Conservation (phyloP, 2,329 filamentous ascomycete genomes). For the Arthrobotrys iridis region DNA sequence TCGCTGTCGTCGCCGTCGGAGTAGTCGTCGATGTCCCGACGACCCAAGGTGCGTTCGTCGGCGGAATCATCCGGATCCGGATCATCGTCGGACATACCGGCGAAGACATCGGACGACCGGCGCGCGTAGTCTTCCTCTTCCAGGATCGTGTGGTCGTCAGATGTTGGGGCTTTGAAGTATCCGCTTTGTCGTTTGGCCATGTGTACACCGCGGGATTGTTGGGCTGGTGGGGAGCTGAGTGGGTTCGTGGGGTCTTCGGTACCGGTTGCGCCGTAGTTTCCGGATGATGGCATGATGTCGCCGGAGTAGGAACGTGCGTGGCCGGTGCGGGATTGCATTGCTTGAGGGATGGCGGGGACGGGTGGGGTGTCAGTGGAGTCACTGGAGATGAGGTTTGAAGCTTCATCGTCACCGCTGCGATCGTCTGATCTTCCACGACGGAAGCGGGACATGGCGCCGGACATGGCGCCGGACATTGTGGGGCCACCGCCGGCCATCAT, state of each 20-base stretch:
- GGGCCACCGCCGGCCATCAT: constrained; percentile 31
- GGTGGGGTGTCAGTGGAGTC: constrained; percentile 39
- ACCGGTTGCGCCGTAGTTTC: constrained; percentile 1
- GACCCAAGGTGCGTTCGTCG: constrained; percentile 38
- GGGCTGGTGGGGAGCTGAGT: constrained; percentile 27
- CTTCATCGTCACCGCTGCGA: constrained; percentile 23
- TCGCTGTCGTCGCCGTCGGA: constrained; percentile 30
- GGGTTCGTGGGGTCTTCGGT: constrained; percentile 11
- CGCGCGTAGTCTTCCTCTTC: constrained; percentile 49
- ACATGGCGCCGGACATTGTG: constrained; percentile 19
- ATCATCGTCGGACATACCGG: constrained; percentile 46
- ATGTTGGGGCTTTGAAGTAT: constrained; percentile 50
- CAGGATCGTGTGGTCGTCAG: constrained; percentile 48
- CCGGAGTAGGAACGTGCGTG: constrained; percentile 44
- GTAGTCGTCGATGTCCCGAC: constrained; percentile 27
- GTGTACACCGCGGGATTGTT: constrained; percentile 19
- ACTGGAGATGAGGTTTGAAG: constrained; percentile 36
- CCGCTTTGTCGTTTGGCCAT: constrained; percentile 46
- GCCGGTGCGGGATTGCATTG: constrained; percentile 26
- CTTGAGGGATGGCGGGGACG: constrained; percentile 39
- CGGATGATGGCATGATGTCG: constrained; percentile 44
- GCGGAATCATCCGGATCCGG: constrained; percentile 48
- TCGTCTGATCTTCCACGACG: constrained; percentile 16
- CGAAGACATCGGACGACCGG: constrained; percentile 36
- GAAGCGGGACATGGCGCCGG: constrained; percentile 19